Conservation (phyloP, 306 rosid species). For the Lathyrus oleraceus region DNA sequence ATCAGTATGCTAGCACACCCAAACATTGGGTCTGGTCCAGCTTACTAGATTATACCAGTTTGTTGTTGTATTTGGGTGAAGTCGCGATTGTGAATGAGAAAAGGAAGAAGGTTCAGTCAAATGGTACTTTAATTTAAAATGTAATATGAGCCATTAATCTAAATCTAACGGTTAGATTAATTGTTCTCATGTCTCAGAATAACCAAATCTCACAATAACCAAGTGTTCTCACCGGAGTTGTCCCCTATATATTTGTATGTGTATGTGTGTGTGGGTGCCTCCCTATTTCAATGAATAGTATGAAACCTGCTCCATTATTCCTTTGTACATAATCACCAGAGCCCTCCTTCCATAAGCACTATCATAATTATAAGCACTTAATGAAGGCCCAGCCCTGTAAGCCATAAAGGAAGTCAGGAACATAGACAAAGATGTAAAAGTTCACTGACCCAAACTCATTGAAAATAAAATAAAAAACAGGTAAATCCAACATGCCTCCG, state of each 20-base stretch:
- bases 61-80: not conserved
- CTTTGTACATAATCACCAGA: conserved; percentile 80
- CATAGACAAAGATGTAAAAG: conserved; percentile 31
- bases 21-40: not conserved
- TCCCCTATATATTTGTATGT: not conserved
- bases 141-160: not conserved
- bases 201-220: not conserved
- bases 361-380: conserved; percentile 92
- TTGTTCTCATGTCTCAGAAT: not conserved
- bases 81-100: not conserved
- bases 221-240: too few relatives aligned
- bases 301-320: conserved; percentile 93
- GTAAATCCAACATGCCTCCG: conserved; percentile 72
- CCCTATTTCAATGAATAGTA: conserved; percentile 28
- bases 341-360: conserved; percentile 95
- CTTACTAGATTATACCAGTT: not conserved
- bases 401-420: conserved; percentile 42
- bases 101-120: not conserved
- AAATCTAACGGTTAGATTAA: not conserved
- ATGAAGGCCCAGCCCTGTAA: conserved; percentile 90
- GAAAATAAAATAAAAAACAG: conserved; percentile 19
- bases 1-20: not conserved
- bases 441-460: conserved; percentile 25
- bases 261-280: not conserved
- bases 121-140: not conserved